Percentiles rank a stretch among this genome's conserved stretches.
These are phyloP conservation scores for Fraxinus nigra DNA, from an alignment of 305 asterid species.

Conservation along the genomic window DNA sequence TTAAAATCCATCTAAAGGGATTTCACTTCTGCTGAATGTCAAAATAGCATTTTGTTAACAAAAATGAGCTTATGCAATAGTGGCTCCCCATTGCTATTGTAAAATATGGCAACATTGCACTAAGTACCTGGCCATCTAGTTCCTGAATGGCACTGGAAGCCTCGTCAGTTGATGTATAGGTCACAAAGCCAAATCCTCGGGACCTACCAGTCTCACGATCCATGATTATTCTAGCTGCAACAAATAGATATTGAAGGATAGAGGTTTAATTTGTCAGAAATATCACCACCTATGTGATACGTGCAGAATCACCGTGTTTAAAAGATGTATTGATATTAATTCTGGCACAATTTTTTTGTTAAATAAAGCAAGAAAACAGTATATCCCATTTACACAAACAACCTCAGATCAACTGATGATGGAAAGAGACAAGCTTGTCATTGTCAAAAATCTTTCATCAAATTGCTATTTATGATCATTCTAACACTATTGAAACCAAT, in stretches of 20 bases:
- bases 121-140: slow-evolving; percentile 73
- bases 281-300: background rate
- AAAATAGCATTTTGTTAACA: background rate
- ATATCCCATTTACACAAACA: background rate
- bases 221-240: slow-evolving; percentile 68
- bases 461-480: background rate
- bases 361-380: background rate
- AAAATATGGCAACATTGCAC: background rate
- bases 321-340: background rate
- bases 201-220: slow-evolving; percentile 91
- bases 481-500: too few species aligned
- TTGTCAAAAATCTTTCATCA: background rate
- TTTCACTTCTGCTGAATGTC: background rate
- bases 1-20: background rate
- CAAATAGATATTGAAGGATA: background rate
- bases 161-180: slow-evolving; percentile 60
- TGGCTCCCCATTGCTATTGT: background rate
- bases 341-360: background rate
- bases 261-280: background rate
- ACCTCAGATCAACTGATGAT: background rate
- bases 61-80: background rate
- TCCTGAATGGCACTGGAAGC: slow-evolving; percentile 84
- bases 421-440: background rate
- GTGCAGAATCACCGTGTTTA: background rate
- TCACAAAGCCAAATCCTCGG: slow-evolving; percentile 84